Evolutionary conservation across 805 yeast species (phyloP), one percentile per base, ranked within the genome.

Genomic region (Myxozyma nipponensis): DNA sequence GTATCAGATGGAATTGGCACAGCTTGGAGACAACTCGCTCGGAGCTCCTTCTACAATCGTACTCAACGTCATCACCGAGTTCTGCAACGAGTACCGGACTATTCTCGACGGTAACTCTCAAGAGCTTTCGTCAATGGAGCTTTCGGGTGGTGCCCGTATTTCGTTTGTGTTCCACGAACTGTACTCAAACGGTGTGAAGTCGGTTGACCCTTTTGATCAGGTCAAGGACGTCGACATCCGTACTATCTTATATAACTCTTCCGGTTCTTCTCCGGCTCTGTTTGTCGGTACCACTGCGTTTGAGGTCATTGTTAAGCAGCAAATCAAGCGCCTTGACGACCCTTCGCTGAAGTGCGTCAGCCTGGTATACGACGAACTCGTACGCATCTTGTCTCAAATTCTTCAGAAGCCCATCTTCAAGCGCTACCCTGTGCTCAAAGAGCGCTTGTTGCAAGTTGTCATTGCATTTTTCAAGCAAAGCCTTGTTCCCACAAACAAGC

Each of bases 221-320:
- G 89, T 91, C 63, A 87, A 88, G 70, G 97, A 91, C 66, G 83
- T 87, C 26, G 98, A 91, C 68, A 91, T 91, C 64, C 82, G 98
- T 71, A 91, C 98, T 18, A 93, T 93, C 58, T 84, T 91, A 84
- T 91, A 93, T 74, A 91, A 91, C 69, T 86, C 97, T 39, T 85
- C 96, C 6, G 98, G 98, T 63, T 84, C 96, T 30, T 82, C 98
- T 1, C 98, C 98, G 13, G 86, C 96, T 3, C 74, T 91, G 63
- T 91, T 91, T 72, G 98, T 91, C 54, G 98, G 98, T 22, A 91
- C 98, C 7, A 93, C 88, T 63, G 97, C 97, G 0, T 91, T 91
- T 69, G 98, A 93, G 69, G 95, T 90, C 18, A 78, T 90, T 56
- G 97, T 91, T 42, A 89, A 87, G 69, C 95, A 88, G 67, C 96